Base-by-base conservation (phyloP, 192 early-diverging fungal species). In the Allomyces javanicus region DNA sequence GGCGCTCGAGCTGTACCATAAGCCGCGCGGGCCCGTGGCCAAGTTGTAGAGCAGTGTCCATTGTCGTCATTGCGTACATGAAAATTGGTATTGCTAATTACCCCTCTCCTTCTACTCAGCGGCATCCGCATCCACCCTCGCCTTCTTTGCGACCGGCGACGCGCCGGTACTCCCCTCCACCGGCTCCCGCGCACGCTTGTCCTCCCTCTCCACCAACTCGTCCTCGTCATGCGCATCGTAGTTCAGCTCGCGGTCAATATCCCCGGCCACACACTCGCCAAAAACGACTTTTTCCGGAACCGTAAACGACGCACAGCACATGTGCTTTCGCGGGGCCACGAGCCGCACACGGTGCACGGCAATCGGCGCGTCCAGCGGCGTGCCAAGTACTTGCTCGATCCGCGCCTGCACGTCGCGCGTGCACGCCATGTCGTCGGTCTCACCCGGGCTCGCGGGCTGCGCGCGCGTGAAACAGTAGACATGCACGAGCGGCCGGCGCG, bases 251-350 rank as follows among this genome's bases (percentile, higher is more conserved):
- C 50, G 21, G 50, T 21, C 50, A 14, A 58, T n/a, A n/a, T 58
- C 50, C 1, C 50, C 50, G 17, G 21, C 50, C 1, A 58, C 50
- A 14, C 17, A 21, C 50, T 78, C 70, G 10, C 69, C 73, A 63
- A 73, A 97, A 5, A 92, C 92, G 23, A 96, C 85, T 62, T 78
- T 85, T 21, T 78, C 72, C 21, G 88, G 87, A 63, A 99, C 72
- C 12, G 72, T 73, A 69, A 99, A 89, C 14, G 88, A 88, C 58
- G 97, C 75, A 70, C 97, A 99, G 68, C 90, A 85, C 97, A 99
- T 99, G 26, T 99, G 92, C 79, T 99, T 99, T 63, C 92, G 93
- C 3, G 97, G 97, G 1, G 97, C 93, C 3, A 99, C 97, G 62
- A 89, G 87, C 24, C 97, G 86, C 1, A 99, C 97, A 71, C 81